Base-by-base conservation (phyloP, 1,284 basidiomycete genomes). In the Athelia sp. region DNA sequence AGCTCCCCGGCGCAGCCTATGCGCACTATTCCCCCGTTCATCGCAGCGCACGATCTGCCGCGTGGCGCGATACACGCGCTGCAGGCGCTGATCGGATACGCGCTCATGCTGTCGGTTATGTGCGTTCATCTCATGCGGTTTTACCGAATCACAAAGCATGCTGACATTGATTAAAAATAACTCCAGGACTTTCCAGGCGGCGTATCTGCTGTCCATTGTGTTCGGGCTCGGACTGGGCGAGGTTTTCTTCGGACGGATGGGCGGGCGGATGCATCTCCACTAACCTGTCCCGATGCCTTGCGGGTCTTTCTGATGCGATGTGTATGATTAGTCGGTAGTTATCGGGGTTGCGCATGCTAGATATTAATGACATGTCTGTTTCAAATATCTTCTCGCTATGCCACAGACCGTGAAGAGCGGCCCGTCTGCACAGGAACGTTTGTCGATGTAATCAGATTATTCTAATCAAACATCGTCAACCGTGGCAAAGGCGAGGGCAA, bases 41-140 rank as follows among this genome's bases (percentile, higher is more conserved):
- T 78, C 22, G 56, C 67, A 11, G 66, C 72, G 13, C 79, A 82
- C 53, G 87, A 90, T 59, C 57, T 85, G 21, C 72, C 76, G 11
- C 80, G 86, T 31, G 87, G 87, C 4, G 57, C 73, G 2, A 58
- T 85, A 43, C 78, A 79, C 52, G 74, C 74, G 3, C 47, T 78
- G 24, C 84, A 88, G 55, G 72, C 81, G 43, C 62, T 79, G 19
- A 57, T 88, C 29, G 64, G 67, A 40, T 88, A 84, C 54, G 55
- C 68, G 9, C 71, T 89, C 48, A 89, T 89, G 87, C 61, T 90
- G 61, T 75, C 76, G 10, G 74, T 86, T 59, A 90, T 90, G 87
- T 87, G 66, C 64, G 83, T 61, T 52, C 24, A 38, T 21, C 47
- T 10, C 23, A 34, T 43, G 29, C 21, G 24, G 40, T 47, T 31